These are phyloP conservation scores for Ochetophila trinervis DNA, from an alignment of 306 rosid species.

Conservation along the genomic window DNA sequence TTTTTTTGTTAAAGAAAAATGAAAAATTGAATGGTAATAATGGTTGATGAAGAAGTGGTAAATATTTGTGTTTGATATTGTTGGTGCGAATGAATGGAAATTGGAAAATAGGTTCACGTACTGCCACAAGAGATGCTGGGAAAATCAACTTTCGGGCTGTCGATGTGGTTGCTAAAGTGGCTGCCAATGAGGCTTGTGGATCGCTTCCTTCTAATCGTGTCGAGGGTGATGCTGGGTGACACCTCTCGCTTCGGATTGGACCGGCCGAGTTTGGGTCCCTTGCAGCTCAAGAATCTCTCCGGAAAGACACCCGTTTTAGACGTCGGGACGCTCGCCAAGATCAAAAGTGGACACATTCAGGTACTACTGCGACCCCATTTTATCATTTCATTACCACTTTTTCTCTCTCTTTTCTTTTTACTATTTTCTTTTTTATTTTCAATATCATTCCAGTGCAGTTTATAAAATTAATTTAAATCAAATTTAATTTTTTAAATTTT, in stretches of 20 bases:
- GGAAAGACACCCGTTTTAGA: conserved; percentile 98
- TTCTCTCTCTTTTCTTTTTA: conserved; percentile 5
- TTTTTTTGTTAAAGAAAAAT: no score
- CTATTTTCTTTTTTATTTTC: conserved; percentile 7
- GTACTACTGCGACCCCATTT: conserved; percentile 49
- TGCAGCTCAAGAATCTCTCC: conserved; percentile 74
- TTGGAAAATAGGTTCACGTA: conserved; percentile 91
- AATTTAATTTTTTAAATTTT: no score
- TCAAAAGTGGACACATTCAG: conserved; percentile 79
- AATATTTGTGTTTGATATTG: neutral
- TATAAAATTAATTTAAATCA: no score
- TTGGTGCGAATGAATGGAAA: no score
- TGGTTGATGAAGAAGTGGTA: no score
- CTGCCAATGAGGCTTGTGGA: conserved; percentile 78
- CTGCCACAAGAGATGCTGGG: conserved; percentile 99
- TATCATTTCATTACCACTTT: conserved; percentile 5
- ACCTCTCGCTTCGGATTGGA: conserved; percentile 74
- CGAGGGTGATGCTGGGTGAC: conserved; percentile 82
- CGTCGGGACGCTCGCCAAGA: conserved; percentile 93
- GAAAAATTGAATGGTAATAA: no score
- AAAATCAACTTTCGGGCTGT: conserved; percentile 97
- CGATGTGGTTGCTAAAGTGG: conserved; percentile 98
- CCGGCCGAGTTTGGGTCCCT: conserved; percentile 91
- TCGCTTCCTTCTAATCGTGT: conserved; percentile 54
- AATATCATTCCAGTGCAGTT: neutral